These are phyloP conservation scores for Magnolia kwangsiensis DNA, from an alignment of 164 flowering plant species.

Conservation along the genomic window DNA sequence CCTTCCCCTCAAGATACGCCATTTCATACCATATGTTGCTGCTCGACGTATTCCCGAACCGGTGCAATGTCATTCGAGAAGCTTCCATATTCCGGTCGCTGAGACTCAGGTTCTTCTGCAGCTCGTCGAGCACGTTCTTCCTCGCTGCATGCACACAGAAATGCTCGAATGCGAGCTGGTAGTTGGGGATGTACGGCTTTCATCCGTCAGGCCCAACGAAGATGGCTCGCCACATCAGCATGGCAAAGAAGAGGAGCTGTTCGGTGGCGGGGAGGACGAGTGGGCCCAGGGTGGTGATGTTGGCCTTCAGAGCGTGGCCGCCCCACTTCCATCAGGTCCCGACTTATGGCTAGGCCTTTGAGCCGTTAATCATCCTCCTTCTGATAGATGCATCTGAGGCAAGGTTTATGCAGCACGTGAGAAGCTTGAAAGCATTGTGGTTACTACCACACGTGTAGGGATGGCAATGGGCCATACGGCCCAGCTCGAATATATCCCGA, in stretches of 20 bases:
- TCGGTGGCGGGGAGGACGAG: constrained; percentile 86
- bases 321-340: constrained; percentile 78
- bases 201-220: background rate
- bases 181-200: constrained; percentile 70
- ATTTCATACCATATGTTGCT: constrained; percentile 96
- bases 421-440: background rate
- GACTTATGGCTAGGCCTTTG: constrained; percentile 66
- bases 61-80: constrained; percentile 71
- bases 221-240: constrained; percentile 47
- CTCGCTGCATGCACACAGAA: constrained; percentile 89
- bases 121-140: constrained; percentile 71
- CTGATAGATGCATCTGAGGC: constrained; percentile 64
- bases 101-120: constrained; percentile 81
- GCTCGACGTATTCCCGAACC: constrained; percentile 94
- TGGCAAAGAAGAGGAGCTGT: constrained; percentile 72
- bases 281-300: constrained; percentile 92
- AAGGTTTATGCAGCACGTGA: background rate
- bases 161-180: constrained; percentile 95
- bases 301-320: constrained; percentile 84
- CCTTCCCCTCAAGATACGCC: constrained; percentile 89
- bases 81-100: constrained; percentile 77
- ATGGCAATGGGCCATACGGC: no score
- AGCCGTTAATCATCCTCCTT: constrained; percentile 72
- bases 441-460: no score
- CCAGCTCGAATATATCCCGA: no score